These are phyloP conservation scores for Posidonia oceanica DNA, from an alignment of 116 monocot genomes.

Conservation along the genomic window DNA sequence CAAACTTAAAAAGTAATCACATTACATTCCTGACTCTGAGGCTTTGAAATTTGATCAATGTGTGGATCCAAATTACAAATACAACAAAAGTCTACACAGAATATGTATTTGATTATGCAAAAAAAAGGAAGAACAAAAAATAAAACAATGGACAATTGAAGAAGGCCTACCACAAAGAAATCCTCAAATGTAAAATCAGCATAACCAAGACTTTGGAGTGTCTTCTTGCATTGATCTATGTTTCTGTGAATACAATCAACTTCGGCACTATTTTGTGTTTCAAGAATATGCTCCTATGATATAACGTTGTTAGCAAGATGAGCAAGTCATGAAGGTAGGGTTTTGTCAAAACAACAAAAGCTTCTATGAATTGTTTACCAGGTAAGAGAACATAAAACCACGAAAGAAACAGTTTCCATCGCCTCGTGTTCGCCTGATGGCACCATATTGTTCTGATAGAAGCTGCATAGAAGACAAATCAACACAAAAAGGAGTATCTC, in stretches of 20 bases:
- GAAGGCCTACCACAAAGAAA: conserved; percentile 60
- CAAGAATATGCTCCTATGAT: conserved; percentile 78
- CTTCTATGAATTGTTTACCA: conserved; percentile 38
- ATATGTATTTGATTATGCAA: too few relatives aligned
- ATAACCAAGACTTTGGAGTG: conserved; percentile 73
- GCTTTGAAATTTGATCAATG: too few relatives aligned
- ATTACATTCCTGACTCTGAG: too few relatives aligned
- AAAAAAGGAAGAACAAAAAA: neutral
- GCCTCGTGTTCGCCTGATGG: conserved; percentile 56
- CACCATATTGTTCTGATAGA: conserved; percentile 60
- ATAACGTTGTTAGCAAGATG: neutral
- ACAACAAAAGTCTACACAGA: too few relatives aligned
- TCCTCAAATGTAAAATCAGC: conserved; percentile 94
- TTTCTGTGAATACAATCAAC: conserved; percentile 40
- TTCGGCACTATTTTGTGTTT: conserved; percentile 72
- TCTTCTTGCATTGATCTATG: conserved; percentile 68
- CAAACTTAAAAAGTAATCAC: too few relatives aligned
- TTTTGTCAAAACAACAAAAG: neutral
- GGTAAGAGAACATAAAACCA: conserved; percentile 89
- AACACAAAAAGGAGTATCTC: neutral
- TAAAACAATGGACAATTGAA: neutral
- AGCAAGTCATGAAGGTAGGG: neutral
- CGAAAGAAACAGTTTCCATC: conserved; percentile 94
- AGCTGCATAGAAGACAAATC: conserved; percentile 30
- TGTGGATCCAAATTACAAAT: too few relatives aligned